Evolutionary conservation across 139 green algal species (phyloP).

Genomic region (Chlamydomonas incerta): DNA sequence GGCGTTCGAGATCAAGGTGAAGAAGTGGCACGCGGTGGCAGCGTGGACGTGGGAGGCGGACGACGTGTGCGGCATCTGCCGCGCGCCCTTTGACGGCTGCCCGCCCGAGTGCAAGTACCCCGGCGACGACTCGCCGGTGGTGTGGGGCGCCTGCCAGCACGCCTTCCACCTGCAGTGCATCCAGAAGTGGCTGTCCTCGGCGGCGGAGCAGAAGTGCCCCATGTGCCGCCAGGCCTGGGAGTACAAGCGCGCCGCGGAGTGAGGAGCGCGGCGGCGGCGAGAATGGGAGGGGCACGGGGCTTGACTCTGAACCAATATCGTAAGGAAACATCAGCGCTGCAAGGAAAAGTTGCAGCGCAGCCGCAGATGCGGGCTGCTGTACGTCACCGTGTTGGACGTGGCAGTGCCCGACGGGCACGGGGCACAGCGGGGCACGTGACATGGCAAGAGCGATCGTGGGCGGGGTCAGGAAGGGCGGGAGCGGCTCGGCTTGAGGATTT

Average conservation of each 20-base stretch:
- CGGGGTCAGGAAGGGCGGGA: too few relatives aligned
- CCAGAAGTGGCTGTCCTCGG: constrained; percentile 74
- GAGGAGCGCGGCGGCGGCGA: neutral
- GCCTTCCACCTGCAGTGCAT: constrained; percentile 81
- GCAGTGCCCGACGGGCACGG: too few relatives aligned
- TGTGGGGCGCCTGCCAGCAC: constrained; percentile 76
- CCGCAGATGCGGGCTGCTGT: too few relatives aligned
- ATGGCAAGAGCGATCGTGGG: too few relatives aligned
- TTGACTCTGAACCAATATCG: too few relatives aligned
- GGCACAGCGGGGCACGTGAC: too few relatives aligned
- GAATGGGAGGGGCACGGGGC: too few relatives aligned
- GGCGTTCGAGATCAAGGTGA: constrained; percentile 71
- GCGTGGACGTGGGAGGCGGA: constrained; percentile 81
- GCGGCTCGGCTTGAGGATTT: too few relatives aligned
- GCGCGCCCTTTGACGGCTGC: constrained; percentile 73
- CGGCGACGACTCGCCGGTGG: constrained; percentile 77
- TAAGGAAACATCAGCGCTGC: too few relatives aligned
- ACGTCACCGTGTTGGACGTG: too few relatives aligned
- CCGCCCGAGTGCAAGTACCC: constrained; percentile 76
- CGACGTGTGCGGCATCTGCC: constrained; percentile 80
- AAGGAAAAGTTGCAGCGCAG: too few relatives aligned
- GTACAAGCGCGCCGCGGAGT: constrained; percentile 62
- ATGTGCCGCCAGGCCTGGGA: constrained; percentile 75
- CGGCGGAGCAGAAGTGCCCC: constrained; percentile 72
- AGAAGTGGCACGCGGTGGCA: constrained; percentile 76